Conservation (phyloP, 345 rosid genomes). For the Anastatica hierochuntica region DNA sequence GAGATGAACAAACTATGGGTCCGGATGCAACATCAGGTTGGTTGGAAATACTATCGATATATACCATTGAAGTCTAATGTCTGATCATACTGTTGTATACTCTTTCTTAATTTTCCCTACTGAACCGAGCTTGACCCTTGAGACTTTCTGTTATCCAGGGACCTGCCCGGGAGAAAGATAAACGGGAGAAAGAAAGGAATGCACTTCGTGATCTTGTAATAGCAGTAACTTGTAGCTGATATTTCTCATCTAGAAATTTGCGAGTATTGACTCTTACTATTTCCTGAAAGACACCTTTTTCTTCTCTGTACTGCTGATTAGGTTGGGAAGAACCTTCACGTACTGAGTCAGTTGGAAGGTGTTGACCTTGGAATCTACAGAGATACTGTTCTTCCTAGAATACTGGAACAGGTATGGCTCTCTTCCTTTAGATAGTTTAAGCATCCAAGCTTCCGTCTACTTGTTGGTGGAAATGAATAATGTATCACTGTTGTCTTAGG, state of each 20-base stretch:
- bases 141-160: conserved; percentile 99
- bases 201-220: conserved; percentile 99
- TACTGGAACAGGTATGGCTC: conserved; percentile 80
- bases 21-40: conserved; percentile 99
- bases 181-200: conserved; percentile 94
- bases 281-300: conserved; percentile 16
- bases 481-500: conserved; percentile 35
- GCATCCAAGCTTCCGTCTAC: conserved; percentile 5
- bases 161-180: conserved; percentile 93
- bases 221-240: conserved; percentile 30
- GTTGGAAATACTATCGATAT: conserved; percentile 31
- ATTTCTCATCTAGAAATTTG: conserved; percentile 28
- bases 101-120: conserved; percentile 65
- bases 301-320: conserved; percentile 26
- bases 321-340: conserved; percentile 99
- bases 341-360: conserved; percentile 96
- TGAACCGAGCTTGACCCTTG: conserved; percentile 64
- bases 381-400: conserved; percentile 90
- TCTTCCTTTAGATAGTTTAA: conserved; percentile 7
- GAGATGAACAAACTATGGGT: conserved; percentile 99
- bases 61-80: conserved; percentile 66
- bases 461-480: background rate
- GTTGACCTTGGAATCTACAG: conserved; percentile 85
- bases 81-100: conserved; percentile 54
- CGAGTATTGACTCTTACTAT: conserved; percentile 14